Conservation (phyloP, 164 flowering plant genomes). For the Umbilicus rupestris region DNA sequence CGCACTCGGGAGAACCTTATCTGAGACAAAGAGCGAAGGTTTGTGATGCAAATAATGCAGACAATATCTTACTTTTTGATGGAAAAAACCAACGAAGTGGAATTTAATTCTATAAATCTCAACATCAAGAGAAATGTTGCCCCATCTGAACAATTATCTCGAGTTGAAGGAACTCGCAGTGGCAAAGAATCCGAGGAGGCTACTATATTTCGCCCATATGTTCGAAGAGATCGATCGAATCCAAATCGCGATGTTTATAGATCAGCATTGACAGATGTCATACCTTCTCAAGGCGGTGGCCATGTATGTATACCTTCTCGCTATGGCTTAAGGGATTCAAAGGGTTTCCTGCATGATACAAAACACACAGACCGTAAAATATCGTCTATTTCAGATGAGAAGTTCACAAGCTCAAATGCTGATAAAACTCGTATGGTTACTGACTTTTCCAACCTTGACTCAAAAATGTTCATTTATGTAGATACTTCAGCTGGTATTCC, state of each 20-base stretch:
- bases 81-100: constrained; percentile 53
- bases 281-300: constrained; percentile 39
- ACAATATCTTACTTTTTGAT: constrained; percentile 69
- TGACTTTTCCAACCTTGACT: constrained; percentile 17
- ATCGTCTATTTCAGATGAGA: constrained; percentile 27
- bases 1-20: constrained; percentile 90
- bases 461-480: neutral
- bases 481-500: neutral
- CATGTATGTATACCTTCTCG: constrained; percentile 33
- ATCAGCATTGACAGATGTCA: constrained; percentile 36
- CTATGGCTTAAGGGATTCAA: constrained; percentile 43
- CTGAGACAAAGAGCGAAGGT: constrained; percentile 48
- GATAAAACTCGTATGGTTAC: constrained; percentile 20
- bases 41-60: constrained; percentile 76
- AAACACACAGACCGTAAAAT: constrained; percentile 25
- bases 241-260: constrained; percentile 54
- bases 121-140: constrained; percentile 30
- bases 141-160: constrained; percentile 58
- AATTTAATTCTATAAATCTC: constrained; percentile 30
- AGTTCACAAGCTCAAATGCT: constrained; percentile 33
- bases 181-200: constrained; percentile 68
- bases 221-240: constrained; percentile 68
- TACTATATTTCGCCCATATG: constrained; percentile 56
- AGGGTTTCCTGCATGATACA: constrained; percentile 28
- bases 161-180: constrained; percentile 39